Percentiles rank a stretch among this genome's conserved stretches.
Evolutionary conservation across 192 early-diverging fungal genomes (phyloP).

Genomic region (Phlyctochytrium arcticum): DNA sequence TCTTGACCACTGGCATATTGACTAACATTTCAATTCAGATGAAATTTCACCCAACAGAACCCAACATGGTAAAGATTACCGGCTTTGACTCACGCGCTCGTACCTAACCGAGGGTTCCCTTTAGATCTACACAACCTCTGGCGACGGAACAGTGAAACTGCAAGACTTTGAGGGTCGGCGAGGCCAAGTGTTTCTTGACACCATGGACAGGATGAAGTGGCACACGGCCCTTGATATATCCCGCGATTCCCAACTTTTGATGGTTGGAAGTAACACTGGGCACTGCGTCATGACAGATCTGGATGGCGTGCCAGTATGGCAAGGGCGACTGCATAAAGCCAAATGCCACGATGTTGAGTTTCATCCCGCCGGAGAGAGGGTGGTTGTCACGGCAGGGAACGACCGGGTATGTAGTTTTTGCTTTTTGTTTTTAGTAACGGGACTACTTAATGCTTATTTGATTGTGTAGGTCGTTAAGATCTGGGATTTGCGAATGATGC

Average conservation of each 20-base stretch:
- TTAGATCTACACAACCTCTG: constrained; percentile 5
- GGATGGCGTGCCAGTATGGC: neutral
- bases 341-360: constrained; percentile 9
- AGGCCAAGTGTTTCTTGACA: constrained; percentile 1
- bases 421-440: neutral
- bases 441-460: neutral
- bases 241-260: neutral
- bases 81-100: too few relatives aligned
- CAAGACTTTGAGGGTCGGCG: constrained; percentile 5
- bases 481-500: constrained; percentile 8
- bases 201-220: neutral
- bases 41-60: neutral
- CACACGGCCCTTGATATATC: constrained; percentile 1
- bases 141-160: neutral
- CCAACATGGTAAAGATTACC: neutral
- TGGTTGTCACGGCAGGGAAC: neutral
- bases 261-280: neutral
- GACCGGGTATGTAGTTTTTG: neutral
- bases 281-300: neutral
- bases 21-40: neutral
- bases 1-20: neutral
- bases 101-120: too few relatives aligned
- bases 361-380: neutral
- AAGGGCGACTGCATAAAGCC: constrained; percentile 4
- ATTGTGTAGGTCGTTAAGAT: neutral